Evolutionary conservation across 1,139 yeast genomes (phyloP).

Genomic region (Geotrichum reessii): DNA sequence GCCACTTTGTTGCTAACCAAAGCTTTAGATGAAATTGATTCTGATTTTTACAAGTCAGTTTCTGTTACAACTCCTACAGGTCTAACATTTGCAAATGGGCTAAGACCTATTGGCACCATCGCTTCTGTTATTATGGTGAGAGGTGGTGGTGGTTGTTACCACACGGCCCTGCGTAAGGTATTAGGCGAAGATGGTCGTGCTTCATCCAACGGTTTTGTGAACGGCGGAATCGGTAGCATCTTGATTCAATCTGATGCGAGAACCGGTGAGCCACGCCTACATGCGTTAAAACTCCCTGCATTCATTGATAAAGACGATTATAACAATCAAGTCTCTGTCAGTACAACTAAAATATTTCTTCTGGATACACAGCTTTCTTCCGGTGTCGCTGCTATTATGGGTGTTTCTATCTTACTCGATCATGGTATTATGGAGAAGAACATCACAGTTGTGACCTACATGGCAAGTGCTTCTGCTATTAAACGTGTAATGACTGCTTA

Average conservation of each 20-base stretch:
- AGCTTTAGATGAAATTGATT: conserved; percentile 51
- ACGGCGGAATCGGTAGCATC: conserved; percentile 61
- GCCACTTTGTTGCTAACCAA: conserved; percentile 61
- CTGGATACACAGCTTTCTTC: conserved; percentile 85
- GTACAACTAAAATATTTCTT: conserved; percentile 50
- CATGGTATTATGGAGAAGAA: conserved; percentile 63
- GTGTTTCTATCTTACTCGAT: conserved; percentile 78
- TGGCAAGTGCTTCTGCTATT: conserved; percentile 80
- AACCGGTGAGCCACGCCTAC: conserved; percentile 92
- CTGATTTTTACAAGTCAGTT: conserved; percentile 24
- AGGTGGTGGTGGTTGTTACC: conserved; percentile 83
- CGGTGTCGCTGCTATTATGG: conserved; percentile 95
- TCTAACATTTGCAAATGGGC: conserved; percentile 40
- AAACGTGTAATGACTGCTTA: conserved; percentile 70
- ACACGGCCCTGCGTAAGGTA: conserved; percentile 48
- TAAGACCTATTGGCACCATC: conserved; percentile 42
- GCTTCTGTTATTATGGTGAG: conserved; percentile 76
- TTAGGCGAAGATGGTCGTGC: conserved; percentile 10
- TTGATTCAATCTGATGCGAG: conserved; percentile 79
- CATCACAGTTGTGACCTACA: conserved; percentile 63
- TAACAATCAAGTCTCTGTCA: conserved; percentile 21
- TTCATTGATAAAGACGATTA: conserved; percentile 22
- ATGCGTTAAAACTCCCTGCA: conserved; percentile 59
- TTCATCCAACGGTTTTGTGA: background rate
- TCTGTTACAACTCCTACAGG: conserved; percentile 46